Base-by-base conservation (phyloP, 805 yeast genomes). In the Saturnispora diversa region DNA sequence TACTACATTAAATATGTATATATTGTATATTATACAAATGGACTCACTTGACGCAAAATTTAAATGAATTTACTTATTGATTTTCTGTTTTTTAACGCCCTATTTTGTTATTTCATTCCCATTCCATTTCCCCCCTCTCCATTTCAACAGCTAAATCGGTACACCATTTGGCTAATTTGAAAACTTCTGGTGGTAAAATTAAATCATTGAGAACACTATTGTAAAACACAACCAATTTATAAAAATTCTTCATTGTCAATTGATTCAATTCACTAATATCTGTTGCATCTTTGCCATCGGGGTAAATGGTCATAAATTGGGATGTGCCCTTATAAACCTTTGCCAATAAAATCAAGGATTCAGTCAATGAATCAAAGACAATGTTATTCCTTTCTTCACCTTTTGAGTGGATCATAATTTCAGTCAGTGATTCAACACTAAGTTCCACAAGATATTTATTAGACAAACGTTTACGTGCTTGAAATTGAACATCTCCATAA, bases 161-260 rank as follows among this genome's bases (percentile, higher is more conserved):
- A 21, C 82, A 82, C 79, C 84, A 76, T 52, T 79, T 78, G 13
- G 85, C 85, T 46, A 81, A 64, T 46, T 74, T 75, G 51, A 75
- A 74, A 5, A 82, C 83, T 35, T 75, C 75, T 3, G 80, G 74
- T 38, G 74, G 69, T 32, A 83, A 62, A 20, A 75, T 68, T 48
- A 82, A 69, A 50, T 80, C 87, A 53, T 79, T 79, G 44, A 83
- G 59, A 34, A 75, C 67, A 31, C 66, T 70, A 53, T 80, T 79
- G 56, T 77, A 82, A 49, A 72, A 70, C 27, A 81, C 62, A 23
- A 83, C 80, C 33, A 82, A 66, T 44, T 76, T 77, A 52, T 75
- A 72, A 53, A 80, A 81, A 38, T 78, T 77, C 43, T 68, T 70
- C 59, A 81, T 68, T 1, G 84, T 65, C 49, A 81, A 63, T 45